phyloP scores from a whole-genome alignment of 2,329 filamentous ascomycete species.

The Corniculantispora saksenae region DNA sequence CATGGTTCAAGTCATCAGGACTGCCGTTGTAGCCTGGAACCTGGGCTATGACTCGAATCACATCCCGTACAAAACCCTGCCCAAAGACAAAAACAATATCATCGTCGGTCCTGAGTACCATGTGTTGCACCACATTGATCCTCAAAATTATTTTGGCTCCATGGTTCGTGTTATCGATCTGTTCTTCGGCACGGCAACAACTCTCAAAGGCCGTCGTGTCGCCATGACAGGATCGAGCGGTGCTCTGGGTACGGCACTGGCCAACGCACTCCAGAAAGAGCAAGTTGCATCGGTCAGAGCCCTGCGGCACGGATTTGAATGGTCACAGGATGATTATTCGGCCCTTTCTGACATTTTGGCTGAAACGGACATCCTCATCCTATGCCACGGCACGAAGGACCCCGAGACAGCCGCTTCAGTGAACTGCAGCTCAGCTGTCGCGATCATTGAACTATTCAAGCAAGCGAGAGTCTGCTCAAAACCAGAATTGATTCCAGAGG shows the following conservation, averaged over 20 bases:
- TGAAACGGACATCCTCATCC: slow-evolving; percentile 22
- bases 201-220: slow-evolving; percentile 21
- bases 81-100: slow-evolving; percentile 19
- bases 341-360: slow-evolving; percentile 13
- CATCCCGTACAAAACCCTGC: slow-evolving; percentile 14
- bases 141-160: slow-evolving; percentile 26
- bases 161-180: slow-evolving; percentile 23
- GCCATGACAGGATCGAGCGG: slow-evolving; percentile 22
- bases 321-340: slow-evolving; percentile 14
- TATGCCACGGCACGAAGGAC: slow-evolving; percentile 22
- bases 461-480: not conserved
- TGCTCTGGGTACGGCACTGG: slow-evolving; percentile 19
- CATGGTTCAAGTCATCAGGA: slow-evolving; percentile 8
- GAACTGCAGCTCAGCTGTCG: slow-evolving; percentile 18
- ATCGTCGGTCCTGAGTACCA: slow-evolving; percentile 24
- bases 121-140: slow-evolving; percentile 25
- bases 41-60: slow-evolving; percentile 23
- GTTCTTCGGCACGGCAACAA: slow-evolving; percentile 22
- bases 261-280: slow-evolving; percentile 7
- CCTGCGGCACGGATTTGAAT: slow-evolving; percentile 18
- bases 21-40: slow-evolving; percentile 20
- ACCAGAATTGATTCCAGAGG: slow-evolving; percentile 20
- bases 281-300: slow-evolving; percentile 14
- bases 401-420: slow-evolving; percentile 2
- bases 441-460: slow-evolving; percentile 20